Evolutionary conservation across 1,284 basidiomycete species (phyloP), one percentile per base, ranked within the genome.

Genomic region (Cerrena zonata): DNA sequence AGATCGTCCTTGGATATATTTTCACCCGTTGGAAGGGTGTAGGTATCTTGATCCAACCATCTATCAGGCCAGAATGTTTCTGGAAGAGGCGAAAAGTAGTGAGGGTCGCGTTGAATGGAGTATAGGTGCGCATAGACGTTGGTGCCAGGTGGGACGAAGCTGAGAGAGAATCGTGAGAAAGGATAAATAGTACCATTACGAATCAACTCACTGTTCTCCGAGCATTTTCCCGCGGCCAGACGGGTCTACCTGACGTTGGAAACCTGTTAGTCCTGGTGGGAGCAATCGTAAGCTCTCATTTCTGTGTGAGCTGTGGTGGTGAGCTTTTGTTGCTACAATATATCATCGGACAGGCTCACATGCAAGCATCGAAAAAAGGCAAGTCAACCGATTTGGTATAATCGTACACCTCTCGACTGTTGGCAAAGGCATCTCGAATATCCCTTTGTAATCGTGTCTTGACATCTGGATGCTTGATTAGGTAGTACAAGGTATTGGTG

Each of bases 61-160:
- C 74, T 61, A 38, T 75, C 71, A 15, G 74, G 74, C 56, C 69
- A 64, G 58, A 75, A 76, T 19, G 56, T 53, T 37, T 76, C 65
- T 2, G 74, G 68, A 1, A 58, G 50, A 3, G 73, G 73, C 19
- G 63, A 74, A 57, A 75, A 74, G 52, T 74, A 66, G 23, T 59
- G 62, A 7, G 68, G 60, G 52, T 76, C 67, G 11, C 67, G 69
- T 12, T 77, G 74, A 10, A 76, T 49, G 22, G 62, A 61, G 44
- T 68, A 75, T 4, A 65, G 65, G 27, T 70, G 66, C 7, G 69
- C 63, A 43, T 63, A 63, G 12, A 67, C 61, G 7, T 65, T 56
- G 5, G 71, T 74, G 15, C 70, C 71, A 56, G 70, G 72, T 27
- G 68, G 68, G 27, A 75, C 60, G 53, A 68, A 72, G 54, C 72